Evolutionary conservation across 345 rosid genomes (phyloP).

Genomic region (Clausena lansium): DNA sequence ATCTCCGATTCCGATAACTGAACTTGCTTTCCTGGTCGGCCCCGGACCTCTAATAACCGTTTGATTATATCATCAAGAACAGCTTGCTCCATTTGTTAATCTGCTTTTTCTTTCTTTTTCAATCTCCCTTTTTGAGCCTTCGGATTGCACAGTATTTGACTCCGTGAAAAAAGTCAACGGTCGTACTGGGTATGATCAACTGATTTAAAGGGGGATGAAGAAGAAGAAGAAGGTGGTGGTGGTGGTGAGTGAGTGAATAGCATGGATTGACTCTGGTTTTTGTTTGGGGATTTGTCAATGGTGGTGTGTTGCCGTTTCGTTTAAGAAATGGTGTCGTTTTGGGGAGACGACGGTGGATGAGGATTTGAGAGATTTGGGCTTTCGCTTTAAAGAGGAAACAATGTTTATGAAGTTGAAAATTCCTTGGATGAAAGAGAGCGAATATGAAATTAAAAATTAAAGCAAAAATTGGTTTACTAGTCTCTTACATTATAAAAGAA

Average conservation of each 20-base stretch:
- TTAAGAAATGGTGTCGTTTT: not conserved
- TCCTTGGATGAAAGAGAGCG: not conserved
- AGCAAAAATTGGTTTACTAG: too few species aligned
- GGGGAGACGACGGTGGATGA: not conserved
- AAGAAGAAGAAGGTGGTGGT: not conserved
- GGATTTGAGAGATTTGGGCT: not conserved
- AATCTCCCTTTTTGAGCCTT: not conserved
- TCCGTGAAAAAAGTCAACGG: slow-evolving; percentile 4
- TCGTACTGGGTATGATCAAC: not conserved
- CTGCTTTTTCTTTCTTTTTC: not conserved
- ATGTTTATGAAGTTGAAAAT: not conserved
- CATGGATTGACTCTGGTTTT: not conserved
- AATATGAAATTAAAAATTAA: not conserved
- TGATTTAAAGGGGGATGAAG: not conserved
- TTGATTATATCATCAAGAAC: slow-evolving; percentile 62
- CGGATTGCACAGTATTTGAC: not conserved
- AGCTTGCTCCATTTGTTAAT: slow-evolving; percentile 45
- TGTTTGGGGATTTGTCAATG: not conserved
- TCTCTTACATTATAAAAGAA: too few species aligned
- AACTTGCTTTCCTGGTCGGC: slow-evolving; percentile 69
- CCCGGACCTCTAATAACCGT: slow-evolving; percentile 59
- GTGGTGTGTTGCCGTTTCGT: slow-evolving; percentile 1
- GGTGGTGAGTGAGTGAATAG: not conserved
- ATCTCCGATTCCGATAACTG: slow-evolving; percentile 76
- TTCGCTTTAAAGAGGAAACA: not conserved